phyloP scores from a whole-genome alignment of 2,329 filamentous ascomycete genomes.

The Sphaerulina musiva region DNA sequence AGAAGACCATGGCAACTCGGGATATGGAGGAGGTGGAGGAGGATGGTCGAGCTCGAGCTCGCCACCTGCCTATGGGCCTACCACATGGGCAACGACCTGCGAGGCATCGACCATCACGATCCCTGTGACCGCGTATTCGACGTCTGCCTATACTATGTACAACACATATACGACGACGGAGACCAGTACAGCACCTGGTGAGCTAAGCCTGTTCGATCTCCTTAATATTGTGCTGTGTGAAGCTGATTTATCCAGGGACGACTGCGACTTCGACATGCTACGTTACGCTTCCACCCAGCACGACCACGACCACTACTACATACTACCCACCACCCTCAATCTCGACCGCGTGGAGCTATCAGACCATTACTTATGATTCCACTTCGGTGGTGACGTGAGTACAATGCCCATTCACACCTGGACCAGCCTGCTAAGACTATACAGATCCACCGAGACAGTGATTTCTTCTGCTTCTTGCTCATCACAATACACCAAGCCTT shows the following conservation, averaged over 20 bases:
- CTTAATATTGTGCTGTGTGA: too few relatives aligned
- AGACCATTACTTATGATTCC: too few relatives aligned
- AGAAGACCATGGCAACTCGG: background rate
- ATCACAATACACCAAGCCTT: background rate
- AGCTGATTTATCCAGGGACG: too few relatives aligned
- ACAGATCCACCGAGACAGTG: background rate
- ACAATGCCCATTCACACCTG: too few relatives aligned
- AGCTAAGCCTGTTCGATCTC: too few relatives aligned
- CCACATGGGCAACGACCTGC: background rate
- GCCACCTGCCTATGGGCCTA: background rate
- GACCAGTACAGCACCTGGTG: too few relatives aligned
- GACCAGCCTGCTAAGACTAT: background rate
- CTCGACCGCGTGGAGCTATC: background rate
- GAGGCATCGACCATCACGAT: background rate
- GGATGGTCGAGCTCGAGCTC: background rate
- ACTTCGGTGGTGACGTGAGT: too few relatives aligned
- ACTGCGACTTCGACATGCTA: background rate
- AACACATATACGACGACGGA: too few relatives aligned
- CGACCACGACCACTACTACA: background rate
- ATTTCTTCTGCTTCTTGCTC: background rate
- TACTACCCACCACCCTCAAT: background rate
- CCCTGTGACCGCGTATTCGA: background rate
- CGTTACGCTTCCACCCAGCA: background rate
- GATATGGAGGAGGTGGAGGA: background rate
- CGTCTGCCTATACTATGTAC: background rate